A percentile compares a stretch with the other conserved stretches of the same genome.
phyloP scores from a whole-genome alignment of 257 asterid genomes.

The Solanum habrochaites region DNA sequence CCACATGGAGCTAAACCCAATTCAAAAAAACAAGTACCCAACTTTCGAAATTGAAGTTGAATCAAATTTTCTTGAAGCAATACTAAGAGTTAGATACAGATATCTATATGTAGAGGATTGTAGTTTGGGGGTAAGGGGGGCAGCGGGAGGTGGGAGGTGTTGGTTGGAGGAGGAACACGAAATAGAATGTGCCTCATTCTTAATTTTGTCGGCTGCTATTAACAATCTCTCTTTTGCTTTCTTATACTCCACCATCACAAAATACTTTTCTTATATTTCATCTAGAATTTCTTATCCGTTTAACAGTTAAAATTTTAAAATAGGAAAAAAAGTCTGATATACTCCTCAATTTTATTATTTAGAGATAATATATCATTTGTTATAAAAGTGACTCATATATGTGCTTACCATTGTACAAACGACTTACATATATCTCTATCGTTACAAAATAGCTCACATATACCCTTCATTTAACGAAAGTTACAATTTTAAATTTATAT shows the following conservation, averaged over 20 bases:
- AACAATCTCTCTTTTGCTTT: background rate
- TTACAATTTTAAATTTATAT: no score
- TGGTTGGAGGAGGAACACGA: constrained; percentile 11
- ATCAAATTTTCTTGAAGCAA: background rate
- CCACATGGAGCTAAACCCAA: constrained; percentile 10
- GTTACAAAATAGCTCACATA: no score
- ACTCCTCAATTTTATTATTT: no score
- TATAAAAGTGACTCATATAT: no score
- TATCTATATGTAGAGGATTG: background rate
- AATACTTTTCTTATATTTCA: background rate
- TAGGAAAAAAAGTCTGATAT: no score
- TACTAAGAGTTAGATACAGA: background rate
- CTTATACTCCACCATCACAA: background rate
- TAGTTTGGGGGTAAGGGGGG: background rate
- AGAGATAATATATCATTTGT: rapidly evolving
- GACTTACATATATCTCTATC: rapidly evolving
- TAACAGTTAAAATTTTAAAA: no score
- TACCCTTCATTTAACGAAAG: no score
- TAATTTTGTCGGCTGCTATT: background rate
- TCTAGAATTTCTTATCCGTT: rapidly evolving
- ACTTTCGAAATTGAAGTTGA: background rate
- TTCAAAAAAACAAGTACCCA: background rate
- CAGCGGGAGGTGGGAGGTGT: constrained; percentile 2
- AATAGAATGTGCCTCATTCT: constrained; percentile 4
- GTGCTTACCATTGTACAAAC: no score